phyloP scores from a whole-genome alignment of 176 grass and related monocot species.

The Paspalum vaginatum region DNA sequence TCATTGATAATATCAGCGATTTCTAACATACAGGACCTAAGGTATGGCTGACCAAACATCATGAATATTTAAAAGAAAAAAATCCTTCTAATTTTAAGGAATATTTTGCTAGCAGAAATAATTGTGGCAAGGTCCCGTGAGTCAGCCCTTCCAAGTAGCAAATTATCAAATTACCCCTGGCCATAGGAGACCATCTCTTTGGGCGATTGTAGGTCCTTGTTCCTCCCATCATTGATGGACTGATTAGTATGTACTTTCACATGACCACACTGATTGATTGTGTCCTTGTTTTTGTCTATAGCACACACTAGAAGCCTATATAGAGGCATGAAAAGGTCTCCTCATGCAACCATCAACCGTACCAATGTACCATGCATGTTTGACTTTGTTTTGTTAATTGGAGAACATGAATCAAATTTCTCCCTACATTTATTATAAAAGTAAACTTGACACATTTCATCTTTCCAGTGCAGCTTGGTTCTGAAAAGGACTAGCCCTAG shows the following conservation, averaged over 20 bases:
- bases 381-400: slow-evolving; percentile 43
- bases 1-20: neutral
- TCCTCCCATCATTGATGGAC: slow-evolving; percentile 27
- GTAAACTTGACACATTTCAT: neutral
- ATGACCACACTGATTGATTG: neutral
- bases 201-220: neutral
- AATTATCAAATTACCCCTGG: neutral
- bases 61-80: neutral
- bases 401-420: slow-evolving; percentile 26
- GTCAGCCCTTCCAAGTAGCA: neutral
- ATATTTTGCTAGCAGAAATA: neutral
- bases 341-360: slow-evolving; percentile 12
- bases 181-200: neutral
- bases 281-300: slow-evolving; percentile 20
- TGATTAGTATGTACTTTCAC: slow-evolving; percentile 44
- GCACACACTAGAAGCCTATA: slow-evolving; percentile 13
- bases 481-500: slow-evolving; percentile 41
- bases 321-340: slow-evolving; percentile 3
- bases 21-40: neutral
- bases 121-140: neutral
- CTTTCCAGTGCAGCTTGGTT: slow-evolving; percentile 47
- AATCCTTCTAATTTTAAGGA: neutral
- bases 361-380: slow-evolving; percentile 9
- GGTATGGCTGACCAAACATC: neutral
- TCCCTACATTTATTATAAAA: neutral